phyloP scores from a whole-genome alignment of 2,329 filamentous ascomycete species.

The Neofusicoccum sp. region DNA sequence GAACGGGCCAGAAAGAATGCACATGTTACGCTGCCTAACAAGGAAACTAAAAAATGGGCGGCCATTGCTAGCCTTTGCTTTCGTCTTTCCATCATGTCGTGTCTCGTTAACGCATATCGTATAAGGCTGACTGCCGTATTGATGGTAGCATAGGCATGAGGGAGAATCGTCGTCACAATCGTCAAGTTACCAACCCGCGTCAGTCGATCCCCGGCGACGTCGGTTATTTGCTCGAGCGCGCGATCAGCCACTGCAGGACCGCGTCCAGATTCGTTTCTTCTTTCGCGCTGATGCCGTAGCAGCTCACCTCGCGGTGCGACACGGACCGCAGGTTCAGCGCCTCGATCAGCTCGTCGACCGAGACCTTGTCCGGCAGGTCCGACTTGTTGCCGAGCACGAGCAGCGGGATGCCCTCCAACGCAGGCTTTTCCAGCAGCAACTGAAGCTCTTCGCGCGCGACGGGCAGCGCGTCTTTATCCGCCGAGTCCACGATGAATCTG shows the following conservation, averaged over 20 bases:
- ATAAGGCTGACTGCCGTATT: slow-evolving; percentile 25
- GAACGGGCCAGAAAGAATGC: slow-evolving; percentile 3
- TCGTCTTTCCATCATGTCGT: slow-evolving; percentile 27
- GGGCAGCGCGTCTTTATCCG: slow-evolving; percentile 77
- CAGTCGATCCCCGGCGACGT: background rate
- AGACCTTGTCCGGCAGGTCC: slow-evolving; percentile 85
- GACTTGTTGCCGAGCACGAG: slow-evolving; percentile 97
- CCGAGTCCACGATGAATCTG: slow-evolving; percentile 94
- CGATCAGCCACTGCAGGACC: slow-evolving; percentile 94
- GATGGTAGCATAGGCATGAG: slow-evolving; percentile 22
- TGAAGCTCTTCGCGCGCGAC: slow-evolving; percentile 92
- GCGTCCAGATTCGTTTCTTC: slow-evolving; percentile 98
- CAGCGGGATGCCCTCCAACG: slow-evolving; percentile 85
- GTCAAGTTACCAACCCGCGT: background rate
- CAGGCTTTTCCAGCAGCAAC: slow-evolving; percentile 79
- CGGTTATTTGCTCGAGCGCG: slow-evolving; percentile 71
- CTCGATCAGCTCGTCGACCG: slow-evolving; percentile 94
- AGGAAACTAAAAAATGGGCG: slow-evolving; percentile 10
- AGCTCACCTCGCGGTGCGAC: slow-evolving; percentile 90
- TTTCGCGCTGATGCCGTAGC: slow-evolving; percentile 98
- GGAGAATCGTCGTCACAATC: slow-evolving; percentile 20
- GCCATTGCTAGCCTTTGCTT: slow-evolving; percentile 42
- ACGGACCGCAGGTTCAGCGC: slow-evolving; percentile 87
- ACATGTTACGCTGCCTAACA: slow-evolving; percentile 10
- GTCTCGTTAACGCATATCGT: slow-evolving; percentile 22